Base-by-base conservation (phyloP, 345 rosid species). In the Nephelium lappaceum region DNA sequence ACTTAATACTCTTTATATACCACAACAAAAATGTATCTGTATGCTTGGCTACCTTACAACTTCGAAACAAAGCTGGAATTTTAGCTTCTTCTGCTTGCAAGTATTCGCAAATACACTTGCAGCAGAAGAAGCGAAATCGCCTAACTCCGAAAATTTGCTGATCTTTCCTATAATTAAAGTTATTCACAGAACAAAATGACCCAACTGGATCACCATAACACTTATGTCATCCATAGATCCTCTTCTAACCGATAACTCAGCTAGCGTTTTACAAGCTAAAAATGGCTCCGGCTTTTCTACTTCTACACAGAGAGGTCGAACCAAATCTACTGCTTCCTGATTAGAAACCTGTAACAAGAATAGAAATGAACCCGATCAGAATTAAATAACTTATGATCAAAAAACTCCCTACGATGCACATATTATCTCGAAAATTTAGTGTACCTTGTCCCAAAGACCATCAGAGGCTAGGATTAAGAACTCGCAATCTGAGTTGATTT, bases 371-470 rank as follows among this genome's bases (percentile, higher is more conserved):
- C 63, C 0, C 6, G 21, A 21, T 81, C 55, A 6, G 66, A 55
- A 80, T 71, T 43, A 39, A 18, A 41, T 55, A 12, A 72, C 42
- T 4, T 55, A 38, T 45, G 21, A 43, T 67, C 11, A 27, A 42
- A 57, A 6, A 70, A 49, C 12, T 24, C 72, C 60, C 69, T 12
- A 73, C n/a, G 31, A 49, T 27, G 7, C 16, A 10, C 24, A 11
- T 55, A 45, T 63, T 76, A 63, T 19, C 55, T 49, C 8, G 57
- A 49, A 39, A 65, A 21, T 42, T 64, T 79, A 74, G 63, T 62
- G 21, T n/a, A 91, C 95, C 88, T 91, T 95, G 63, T 95, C 95
- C 98, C 98, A 95, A 45, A 95, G 81, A 11, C 98, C 98, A 62
- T 93, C 98, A 0, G 98, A 92, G 36, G 98, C 98, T 71, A 95